Evolutionary conservation across 345 rosid genomes (phyloP), one percentile per base, ranked within the genome.

Genomic region (Mercurialis annua): DNA sequence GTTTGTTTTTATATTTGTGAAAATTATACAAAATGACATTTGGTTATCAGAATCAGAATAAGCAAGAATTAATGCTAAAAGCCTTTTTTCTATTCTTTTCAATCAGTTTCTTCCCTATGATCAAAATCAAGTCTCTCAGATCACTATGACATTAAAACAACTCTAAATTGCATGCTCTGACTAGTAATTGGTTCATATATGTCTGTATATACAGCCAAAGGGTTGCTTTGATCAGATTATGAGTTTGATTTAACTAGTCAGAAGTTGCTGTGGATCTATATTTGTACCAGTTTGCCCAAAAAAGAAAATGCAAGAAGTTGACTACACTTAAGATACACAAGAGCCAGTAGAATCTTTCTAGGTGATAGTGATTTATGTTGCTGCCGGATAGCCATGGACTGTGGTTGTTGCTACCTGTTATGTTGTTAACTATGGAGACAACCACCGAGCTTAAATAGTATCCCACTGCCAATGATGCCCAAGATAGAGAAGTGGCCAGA

Each of bases 391-490:
- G 85, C 94, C 94, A 88, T 23, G 90, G 84, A 9, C 54, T 46
- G 34, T 71, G 70, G 23, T 74, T 81, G 21, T 79, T 71, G 29
- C 61, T 71, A n/a, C 75, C 84, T 10, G 90, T 87, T 18, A 81
- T 73, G 6, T 70, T 44, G 62, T 87, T 87, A 64, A 87, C 89
- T 63, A 85, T 69, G 0, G 90, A 84, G 6, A 89, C 89, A 49
- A 87, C 85, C 65, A 78, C 87, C 4, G 89, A 68, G 82, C 96
- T 89, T 10, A 89, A 69, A 51, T 89, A 89, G 72, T 89, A 89
- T 9, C 92, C 92, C 85, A 84, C 68, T 12, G 96, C 92, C 67
- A 87, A 64, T 0, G 96, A 89, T 9, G 87, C 89, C 82, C 84
- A 89, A 2, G 89, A 87, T 31, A 89, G 90, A 2, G 92, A 82